Conservation (phyloP, 2,329 filamentous ascomycete species). For the Nemania bipapillata region DNA sequence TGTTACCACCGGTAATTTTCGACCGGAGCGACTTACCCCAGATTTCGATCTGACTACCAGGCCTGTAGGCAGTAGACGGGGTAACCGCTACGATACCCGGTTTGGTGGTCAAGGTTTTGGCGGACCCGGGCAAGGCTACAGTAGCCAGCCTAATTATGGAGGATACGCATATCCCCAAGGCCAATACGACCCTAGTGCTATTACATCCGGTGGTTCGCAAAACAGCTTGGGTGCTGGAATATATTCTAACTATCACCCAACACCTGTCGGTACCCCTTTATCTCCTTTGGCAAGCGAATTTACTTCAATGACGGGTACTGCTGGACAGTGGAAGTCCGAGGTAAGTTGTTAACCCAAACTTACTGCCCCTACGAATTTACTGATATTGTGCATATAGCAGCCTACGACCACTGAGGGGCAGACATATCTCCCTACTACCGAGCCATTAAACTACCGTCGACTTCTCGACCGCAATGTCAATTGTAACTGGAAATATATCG, state of each 20-base stretch:
- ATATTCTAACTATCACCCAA: constrained; percentile 47
- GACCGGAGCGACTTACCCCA: constrained; percentile 59
- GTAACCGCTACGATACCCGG: constrained; percentile 60
- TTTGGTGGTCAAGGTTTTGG: constrained; percentile 48
- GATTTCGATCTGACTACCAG: constrained; percentile 63
- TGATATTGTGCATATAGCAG: constrained; percentile 52
- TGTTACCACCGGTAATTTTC: constrained; percentile 56
- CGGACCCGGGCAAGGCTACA: constrained; percentile 47
- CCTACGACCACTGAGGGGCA: constrained; percentile 66
- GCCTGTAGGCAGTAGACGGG: constrained; percentile 57
- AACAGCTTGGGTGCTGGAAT: constrained; percentile 52
- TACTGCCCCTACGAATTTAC: constrained; percentile 18
- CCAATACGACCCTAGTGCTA: constrained; percentile 54
- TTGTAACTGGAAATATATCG: constrained; percentile 99
- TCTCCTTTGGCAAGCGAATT: constrained; percentile 81
- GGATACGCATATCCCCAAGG: constrained; percentile 51
- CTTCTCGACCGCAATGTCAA: constrained; percentile 94
- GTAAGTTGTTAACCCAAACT: constrained; percentile 51
- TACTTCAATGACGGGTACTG: constrained; percentile 61
- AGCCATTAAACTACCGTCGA: constrained; percentile 95
- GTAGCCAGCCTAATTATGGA: constrained; percentile 51
- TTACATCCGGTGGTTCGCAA: constrained; percentile 49
- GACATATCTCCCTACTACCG: constrained; percentile 85
- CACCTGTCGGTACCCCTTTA: constrained; percentile 65
- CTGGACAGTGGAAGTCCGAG: constrained; percentile 66